These are phyloP conservation scores for Arthrinium phaeospermum DNA, from an alignment of 2,329 filamentous ascomycete species.

Conservation along the genomic window DNA sequence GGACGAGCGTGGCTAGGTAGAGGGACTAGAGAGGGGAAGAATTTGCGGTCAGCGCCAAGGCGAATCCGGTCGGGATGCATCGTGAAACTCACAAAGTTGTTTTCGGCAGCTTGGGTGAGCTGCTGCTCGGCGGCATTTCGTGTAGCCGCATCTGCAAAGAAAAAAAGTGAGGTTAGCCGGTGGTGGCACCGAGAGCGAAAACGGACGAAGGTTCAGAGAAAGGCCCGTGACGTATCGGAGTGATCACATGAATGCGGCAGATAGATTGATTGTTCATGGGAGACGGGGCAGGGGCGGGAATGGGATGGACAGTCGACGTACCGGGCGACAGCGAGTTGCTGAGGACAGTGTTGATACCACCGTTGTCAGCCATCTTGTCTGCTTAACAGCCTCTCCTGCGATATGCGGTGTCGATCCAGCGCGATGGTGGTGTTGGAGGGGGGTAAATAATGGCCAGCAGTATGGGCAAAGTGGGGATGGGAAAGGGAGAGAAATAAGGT, in stretches of 20 bases:
- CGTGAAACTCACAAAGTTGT: conserved; percentile 79
- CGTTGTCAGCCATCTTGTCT: conserved; percentile 64
- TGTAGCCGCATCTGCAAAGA: conserved; percentile 76
- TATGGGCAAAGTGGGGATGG: conserved; percentile 18
- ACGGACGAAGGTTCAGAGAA: conserved; percentile 11
- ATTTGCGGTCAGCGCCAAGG: background rate
- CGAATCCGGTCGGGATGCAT: background rate
- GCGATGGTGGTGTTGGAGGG: conserved; percentile 3
- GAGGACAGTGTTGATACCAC: conserved; percentile 97
- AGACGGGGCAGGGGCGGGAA: conserved; percentile 22
- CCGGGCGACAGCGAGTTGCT: conserved; percentile 94
- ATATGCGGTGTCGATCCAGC: conserved; percentile 15
- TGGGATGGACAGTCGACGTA: conserved; percentile 52
- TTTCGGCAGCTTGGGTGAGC: conserved; percentile 88
- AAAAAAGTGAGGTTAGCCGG: conserved; percentile 38
- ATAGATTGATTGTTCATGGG: background rate
- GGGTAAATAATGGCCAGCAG: conserved; percentile 15
- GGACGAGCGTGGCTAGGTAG: conserved; percentile 91
- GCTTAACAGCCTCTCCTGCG: conserved; percentile 27
- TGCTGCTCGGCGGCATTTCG: conserved; percentile 94
- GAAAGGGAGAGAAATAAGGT: conserved; percentile 6
- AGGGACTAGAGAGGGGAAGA: conserved; percentile 61
- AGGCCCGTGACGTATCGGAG: conserved; percentile 24
- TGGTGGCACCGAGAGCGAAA: conserved; percentile 21
- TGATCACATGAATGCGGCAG: conserved; percentile 22